A percentile compares a stretch with the other conserved stretches of the same genome.
Evolutionary conservation across 2,329 filamentous ascomycete species (phyloP).

Genomic region (Claviceps cyperi): DNA sequence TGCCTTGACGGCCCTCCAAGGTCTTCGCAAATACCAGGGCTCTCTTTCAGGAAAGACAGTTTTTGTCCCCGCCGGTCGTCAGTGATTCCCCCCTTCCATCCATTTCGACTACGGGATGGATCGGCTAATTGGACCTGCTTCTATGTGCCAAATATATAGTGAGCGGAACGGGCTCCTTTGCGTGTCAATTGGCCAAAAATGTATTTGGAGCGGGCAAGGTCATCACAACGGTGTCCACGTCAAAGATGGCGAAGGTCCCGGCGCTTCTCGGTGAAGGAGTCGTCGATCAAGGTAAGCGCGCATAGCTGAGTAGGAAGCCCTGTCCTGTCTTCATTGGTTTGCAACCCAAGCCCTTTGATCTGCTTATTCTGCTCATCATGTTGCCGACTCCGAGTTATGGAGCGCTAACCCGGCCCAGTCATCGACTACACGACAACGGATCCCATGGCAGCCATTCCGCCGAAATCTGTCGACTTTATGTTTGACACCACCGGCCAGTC

Average conservation of each 20-base stretch:
- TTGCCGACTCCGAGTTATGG: no score
- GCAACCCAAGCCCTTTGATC: neutral
- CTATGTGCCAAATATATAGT: slow-evolving; percentile 3
- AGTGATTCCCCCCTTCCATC: slow-evolving; percentile 1
- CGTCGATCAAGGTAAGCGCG: slow-evolving; percentile 19
- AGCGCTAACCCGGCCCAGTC: slow-evolving; percentile 5
- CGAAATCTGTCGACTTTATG: slow-evolving; percentile 25
- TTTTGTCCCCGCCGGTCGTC: slow-evolving; percentile 13
- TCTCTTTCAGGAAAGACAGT: slow-evolving; percentile 22
- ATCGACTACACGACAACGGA: slow-evolving; percentile 13
- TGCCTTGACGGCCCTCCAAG: slow-evolving; percentile 25
- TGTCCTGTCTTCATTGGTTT: neutral
- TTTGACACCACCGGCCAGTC: slow-evolving; percentile 25
- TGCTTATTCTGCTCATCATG: neutral
- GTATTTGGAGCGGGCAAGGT: slow-evolving; percentile 28
- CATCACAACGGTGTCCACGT: slow-evolving; percentile 29
- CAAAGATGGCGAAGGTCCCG: slow-evolving; percentile 22
- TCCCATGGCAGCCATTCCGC: slow-evolving; percentile 14
- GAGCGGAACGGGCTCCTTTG: slow-evolving; percentile 12
- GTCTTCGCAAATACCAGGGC: slow-evolving; percentile 21
- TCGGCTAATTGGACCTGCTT: neutral
- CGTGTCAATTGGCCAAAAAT: slow-evolving; percentile 28
- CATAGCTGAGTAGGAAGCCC: neutral
- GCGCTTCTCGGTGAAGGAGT: slow-evolving; percentile 23
- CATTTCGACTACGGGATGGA: neutral